Conservation (phyloP, 2,329 filamentous ascomycete species). For the Paecilomyces fulvus region DNA sequence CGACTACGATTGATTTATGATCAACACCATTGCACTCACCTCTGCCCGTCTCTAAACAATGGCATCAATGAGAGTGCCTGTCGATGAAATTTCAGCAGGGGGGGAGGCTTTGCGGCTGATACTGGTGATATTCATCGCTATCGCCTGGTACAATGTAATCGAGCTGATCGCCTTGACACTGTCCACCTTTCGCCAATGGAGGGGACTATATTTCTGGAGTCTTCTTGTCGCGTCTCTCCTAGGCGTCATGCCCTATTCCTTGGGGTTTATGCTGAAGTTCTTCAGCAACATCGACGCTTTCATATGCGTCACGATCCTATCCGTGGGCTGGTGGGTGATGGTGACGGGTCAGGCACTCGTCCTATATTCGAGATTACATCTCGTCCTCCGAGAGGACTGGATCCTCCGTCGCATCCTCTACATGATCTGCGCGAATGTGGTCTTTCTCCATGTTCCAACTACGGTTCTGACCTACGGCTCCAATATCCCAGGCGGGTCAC, state of each 20-base stretch:
- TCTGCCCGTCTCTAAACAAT: neutral
- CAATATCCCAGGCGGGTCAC: slow-evolving; percentile 15
- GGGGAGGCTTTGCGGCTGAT: slow-evolving; percentile 14
- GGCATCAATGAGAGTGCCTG: slow-evolving; percentile 12
- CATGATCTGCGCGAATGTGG: slow-evolving; percentile 50
- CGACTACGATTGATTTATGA: neutral
- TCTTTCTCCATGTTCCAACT: slow-evolving; percentile 47
- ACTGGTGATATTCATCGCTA: slow-evolving; percentile 24
- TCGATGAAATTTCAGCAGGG: slow-evolving; percentile 22
- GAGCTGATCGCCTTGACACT: slow-evolving; percentile 35
- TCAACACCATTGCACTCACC: neutral
- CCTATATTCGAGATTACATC: slow-evolving; percentile 54
- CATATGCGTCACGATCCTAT: slow-evolving; percentile 34
- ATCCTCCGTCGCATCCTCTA: slow-evolving; percentile 43
- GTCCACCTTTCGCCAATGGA: slow-evolving; percentile 30
- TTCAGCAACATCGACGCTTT: slow-evolving; percentile 23
- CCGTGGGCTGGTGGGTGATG: slow-evolving; percentile 53
- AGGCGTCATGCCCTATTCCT: slow-evolving; percentile 29
- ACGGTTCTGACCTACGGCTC: slow-evolving; percentile 46
- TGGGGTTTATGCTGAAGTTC: slow-evolving; percentile 37
- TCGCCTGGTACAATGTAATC: slow-evolving; percentile 42
- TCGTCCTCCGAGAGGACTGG: slow-evolving; percentile 45
- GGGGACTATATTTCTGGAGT: slow-evolving; percentile 37
- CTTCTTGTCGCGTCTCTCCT: slow-evolving; percentile 26
- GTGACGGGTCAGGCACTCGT: slow-evolving; percentile 55